Evolutionary conservation across 345 rosid species (phyloP).

Genomic region (Theobroma cacao): DNA sequence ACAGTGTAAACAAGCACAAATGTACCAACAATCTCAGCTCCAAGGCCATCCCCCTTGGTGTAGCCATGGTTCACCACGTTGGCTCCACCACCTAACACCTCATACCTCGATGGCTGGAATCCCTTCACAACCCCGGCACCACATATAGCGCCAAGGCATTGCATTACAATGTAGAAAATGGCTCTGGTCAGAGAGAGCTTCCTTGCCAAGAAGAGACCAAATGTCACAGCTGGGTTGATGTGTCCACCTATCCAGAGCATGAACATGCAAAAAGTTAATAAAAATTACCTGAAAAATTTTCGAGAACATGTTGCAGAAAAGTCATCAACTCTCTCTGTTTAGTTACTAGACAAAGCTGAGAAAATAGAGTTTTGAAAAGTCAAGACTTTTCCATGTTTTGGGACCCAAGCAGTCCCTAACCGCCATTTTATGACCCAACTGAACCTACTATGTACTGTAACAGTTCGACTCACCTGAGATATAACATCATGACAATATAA

Average conservation of each 20-base stretch:
- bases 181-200: constrained; percentile 36
- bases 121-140: constrained; percentile 59
- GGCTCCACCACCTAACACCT: constrained; percentile 46
- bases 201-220: constrained; percentile 36
- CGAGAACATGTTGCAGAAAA: neutral
- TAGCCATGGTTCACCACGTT: constrained; percentile 42
- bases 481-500: neutral
- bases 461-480: neutral
- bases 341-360: neutral
- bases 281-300: neutral
- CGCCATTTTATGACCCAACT: neutral
- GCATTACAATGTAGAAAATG: constrained; percentile 38
- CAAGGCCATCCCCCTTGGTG: constrained; percentile 49
- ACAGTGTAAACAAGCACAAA: constrained; percentile 43
- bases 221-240: constrained; percentile 42
- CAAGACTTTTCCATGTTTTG: neutral
- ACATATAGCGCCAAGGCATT: constrained; percentile 42
- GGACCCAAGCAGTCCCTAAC: neutral
- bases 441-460: neutral
- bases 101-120: constrained; percentile 33
- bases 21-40: constrained; percentile 39
- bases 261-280: neutral
- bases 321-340: neutral
- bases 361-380: neutral
- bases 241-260: constrained; percentile 33